Percentiles rank a stretch among this genome's conserved stretches.
These are phyloP conservation scores for Candolleomyces aberdarensis DNA, from an alignment of 768 basidiomycete genomes.

Conservation along the genomic window DNA sequence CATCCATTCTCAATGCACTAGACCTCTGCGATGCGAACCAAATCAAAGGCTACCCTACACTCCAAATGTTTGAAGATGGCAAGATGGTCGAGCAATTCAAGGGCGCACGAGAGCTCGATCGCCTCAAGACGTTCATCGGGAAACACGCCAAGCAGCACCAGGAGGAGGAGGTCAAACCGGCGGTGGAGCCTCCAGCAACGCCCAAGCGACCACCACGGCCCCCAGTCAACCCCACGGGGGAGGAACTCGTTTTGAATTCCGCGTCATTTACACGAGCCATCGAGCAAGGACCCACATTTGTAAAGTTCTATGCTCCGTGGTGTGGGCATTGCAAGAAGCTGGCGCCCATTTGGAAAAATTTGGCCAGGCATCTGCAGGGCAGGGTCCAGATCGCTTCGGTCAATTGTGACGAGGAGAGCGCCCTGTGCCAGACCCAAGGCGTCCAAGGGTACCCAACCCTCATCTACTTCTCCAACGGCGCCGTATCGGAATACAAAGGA, in stretches of 20 bases:
- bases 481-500: conserved; percentile 72
- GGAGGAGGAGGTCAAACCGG: not conserved
- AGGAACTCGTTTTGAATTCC: conserved; percentile 32
- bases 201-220: conserved; percentile 17
- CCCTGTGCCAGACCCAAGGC: conserved; percentile 61
- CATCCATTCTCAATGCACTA: conserved; percentile 22
- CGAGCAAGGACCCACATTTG: conserved; percentile 43
- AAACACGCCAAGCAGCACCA: conserved; percentile 28
- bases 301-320: conserved; percentile 90
- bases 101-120: conserved; percentile 49
- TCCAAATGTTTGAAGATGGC: conserved; percentile 73
- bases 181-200: conserved; percentile 3
- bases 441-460: conserved; percentile 86
- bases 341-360: conserved; percentile 74
- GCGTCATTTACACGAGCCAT: conserved; percentile 38
- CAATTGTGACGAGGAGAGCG: conserved; percentile 76
- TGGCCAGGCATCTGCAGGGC: conserved; percentile 67
- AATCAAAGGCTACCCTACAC: conserved; percentile 70
- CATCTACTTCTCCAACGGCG: conserved; percentile 57
- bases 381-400: conserved; percentile 81
- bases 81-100: conserved; percentile 54
- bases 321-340: conserved; percentile 97
- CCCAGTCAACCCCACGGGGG: conserved; percentile 31
- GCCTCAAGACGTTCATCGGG: conserved; percentile 55
- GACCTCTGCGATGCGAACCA: conserved; percentile 77